These are phyloP conservation scores for Amoebophrya sp. DNA, from an alignment of 169 alveolate species.

Conservation along the genomic window DNA sequence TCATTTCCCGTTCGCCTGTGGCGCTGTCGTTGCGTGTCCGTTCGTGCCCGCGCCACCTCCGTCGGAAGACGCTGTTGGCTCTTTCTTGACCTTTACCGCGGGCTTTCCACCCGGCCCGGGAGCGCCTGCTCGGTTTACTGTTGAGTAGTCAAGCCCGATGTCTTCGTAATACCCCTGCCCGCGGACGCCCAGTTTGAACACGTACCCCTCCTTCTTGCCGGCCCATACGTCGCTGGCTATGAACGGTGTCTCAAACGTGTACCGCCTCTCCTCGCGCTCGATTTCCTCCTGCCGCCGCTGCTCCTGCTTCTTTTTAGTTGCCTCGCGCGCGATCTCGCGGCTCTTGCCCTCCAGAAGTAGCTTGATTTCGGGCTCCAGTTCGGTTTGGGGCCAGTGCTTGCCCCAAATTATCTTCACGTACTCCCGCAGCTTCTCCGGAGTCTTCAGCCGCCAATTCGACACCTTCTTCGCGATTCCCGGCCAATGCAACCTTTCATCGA, in stretches of 20 bases:
- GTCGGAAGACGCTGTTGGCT: too few relatives aligned
- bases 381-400: neutral
- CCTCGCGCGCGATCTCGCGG: neutral
- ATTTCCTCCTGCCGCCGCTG: neutral
- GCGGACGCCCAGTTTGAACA: neutral
- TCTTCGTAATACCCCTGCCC: neutral
- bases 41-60: too few relatives aligned
- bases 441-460: neutral
- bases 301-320: neutral
- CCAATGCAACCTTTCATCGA: neutral
- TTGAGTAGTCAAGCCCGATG: too few relatives aligned
- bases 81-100: too few relatives aligned
- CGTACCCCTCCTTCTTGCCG: neutral
- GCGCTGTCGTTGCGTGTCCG: too few relatives aligned
- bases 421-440: neutral
- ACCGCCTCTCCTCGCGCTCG: neutral
- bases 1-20: too few relatives aligned
- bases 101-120: too few relatives aligned
- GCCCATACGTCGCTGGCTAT: neutral
- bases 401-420: neutral
- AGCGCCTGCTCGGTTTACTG: too few relatives aligned
- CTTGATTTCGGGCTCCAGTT: neutral
- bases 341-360: neutral
- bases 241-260: neutral
- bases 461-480: neutral